phyloP scores from a whole-genome alignment of 345 rosid species.

The Murraya paniculata region DNA sequence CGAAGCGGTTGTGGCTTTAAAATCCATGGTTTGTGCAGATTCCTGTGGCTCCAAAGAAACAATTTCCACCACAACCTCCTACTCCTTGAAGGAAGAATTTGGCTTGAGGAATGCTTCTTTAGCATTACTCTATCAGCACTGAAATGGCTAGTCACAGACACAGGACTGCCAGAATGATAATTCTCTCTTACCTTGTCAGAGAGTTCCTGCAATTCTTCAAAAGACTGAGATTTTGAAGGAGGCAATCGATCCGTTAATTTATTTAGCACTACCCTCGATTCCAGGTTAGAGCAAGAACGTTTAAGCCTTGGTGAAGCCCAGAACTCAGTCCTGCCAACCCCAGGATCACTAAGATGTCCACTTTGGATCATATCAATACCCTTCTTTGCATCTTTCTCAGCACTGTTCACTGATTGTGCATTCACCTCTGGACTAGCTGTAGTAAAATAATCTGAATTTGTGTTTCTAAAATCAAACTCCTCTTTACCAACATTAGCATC shows the following conservation, averaged over 20 bases:
- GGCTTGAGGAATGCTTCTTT: slow-evolving; percentile 89
- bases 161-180: slow-evolving; percentile 35
- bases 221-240: slow-evolving; percentile 37
- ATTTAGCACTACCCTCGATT: slow-evolving; percentile 38
- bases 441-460: slow-evolving; percentile 13
- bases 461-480: slow-evolving; percentile 20
- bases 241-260: slow-evolving; percentile 33
- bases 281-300: slow-evolving; percentile 82
- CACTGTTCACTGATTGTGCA: slow-evolving; percentile 13
- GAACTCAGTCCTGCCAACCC: slow-evolving; percentile 48
- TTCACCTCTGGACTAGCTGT: slow-evolving; percentile 24
- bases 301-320: slow-evolving; percentile 71
- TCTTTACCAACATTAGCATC: slow-evolving; percentile 25
- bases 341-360: slow-evolving; percentile 89
- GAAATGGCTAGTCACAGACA: slow-evolving; percentile 45
- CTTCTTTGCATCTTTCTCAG: slow-evolving; percentile 20
- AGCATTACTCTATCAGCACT: slow-evolving; percentile 94
- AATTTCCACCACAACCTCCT: slow-evolving; percentile 82
- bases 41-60: slow-evolving; percentile 95
- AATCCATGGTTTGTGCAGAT: slow-evolving; percentile 46
- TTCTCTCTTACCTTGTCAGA: slow-evolving; percentile 14
- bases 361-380: slow-evolving; percentile 30
- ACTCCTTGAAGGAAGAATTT: slow-evolving; percentile 85
- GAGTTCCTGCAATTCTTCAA: slow-evolving; percentile 34
- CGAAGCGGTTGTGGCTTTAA: slow-evolving; percentile 35